Percentiles rank a stretch among this genome's conserved stretches.
Evolutionary conservation across 2,329 filamentous ascomycete genomes (phyloP).

Genomic region (Beauveria brongniartii): DNA sequence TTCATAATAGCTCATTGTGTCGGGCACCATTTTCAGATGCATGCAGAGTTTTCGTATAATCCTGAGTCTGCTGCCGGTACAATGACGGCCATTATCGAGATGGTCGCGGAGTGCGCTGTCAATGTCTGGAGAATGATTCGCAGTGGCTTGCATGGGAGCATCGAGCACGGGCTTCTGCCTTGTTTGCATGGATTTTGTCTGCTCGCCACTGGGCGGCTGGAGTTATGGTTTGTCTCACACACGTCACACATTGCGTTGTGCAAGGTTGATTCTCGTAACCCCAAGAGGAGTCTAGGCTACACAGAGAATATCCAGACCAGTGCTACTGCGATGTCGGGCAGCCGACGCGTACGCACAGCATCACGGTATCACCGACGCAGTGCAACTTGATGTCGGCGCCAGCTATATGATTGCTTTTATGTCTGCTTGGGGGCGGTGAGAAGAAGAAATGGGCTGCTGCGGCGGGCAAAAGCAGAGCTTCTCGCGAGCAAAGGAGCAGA

Average conservation of each 20-base stretch:
- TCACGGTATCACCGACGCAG: background rate
- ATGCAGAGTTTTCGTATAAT: background rate
- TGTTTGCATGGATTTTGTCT: background rate
- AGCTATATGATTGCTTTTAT: background rate
- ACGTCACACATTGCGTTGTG: background rate
- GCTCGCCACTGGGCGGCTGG: background rate
- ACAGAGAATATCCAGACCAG: background rate
- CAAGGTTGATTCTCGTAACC: background rate
- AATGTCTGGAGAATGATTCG: background rate
- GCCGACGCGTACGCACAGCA: background rate
- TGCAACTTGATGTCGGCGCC: background rate
- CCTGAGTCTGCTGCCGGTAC: background rate
- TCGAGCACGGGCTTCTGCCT: background rate
- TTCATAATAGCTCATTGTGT: background rate
- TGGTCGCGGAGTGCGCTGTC: background rate
- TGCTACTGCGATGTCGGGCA: conserved; percentile 1
- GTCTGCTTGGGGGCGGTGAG: conserved; percentile 8
- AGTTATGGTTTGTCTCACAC: background rate
- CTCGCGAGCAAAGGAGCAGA: background rate
- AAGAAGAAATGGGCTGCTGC: background rate
- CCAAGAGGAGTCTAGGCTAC: background rate
- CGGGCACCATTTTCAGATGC: background rate
- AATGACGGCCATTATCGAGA: background rate
- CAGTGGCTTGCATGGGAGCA: background rate
- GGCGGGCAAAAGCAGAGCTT: background rate